Percentiles rank a stretch among this genome's conserved stretches.
These are phyloP conservation scores for Phytophthora kernoviae DNA, from an alignment of 352 stramenopile species.

Conservation along the genomic window DNA sequence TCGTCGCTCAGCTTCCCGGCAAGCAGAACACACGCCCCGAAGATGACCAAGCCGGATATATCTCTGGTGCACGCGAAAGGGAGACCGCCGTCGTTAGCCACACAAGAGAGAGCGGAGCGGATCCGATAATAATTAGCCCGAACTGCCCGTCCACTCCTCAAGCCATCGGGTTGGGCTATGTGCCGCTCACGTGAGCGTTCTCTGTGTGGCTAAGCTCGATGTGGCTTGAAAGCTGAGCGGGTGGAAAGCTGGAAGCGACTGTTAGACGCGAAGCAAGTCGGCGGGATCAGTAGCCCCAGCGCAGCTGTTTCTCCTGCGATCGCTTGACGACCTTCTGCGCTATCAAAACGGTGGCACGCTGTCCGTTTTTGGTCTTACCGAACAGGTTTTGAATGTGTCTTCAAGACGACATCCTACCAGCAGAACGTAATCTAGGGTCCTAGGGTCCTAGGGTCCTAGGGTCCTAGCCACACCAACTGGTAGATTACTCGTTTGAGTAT, in stretches of 20 bases:
- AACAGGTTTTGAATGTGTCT: not conserved
- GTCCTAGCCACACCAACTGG: too few relatives aligned
- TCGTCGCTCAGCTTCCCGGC: not conserved
- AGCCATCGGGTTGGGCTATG: not conserved
- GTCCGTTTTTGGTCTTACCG: too few relatives aligned
- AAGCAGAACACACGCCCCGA: constrained; percentile 13
- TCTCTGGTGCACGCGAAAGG: constrained; percentile 20
- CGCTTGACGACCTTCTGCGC: constrained; percentile 11
- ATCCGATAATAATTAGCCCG: not conserved
- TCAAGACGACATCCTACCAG: too few relatives aligned
- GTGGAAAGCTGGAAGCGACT: not conserved
- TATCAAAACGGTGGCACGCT: constrained; percentile 18
- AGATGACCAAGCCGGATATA: constrained; percentile 27
- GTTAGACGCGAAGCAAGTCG: not conserved
- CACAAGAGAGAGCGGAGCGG: not conserved
- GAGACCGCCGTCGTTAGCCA: constrained; percentile 11
- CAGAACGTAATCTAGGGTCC: too few relatives aligned
- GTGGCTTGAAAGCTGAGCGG: not conserved
- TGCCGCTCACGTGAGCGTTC: not conserved
- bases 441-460: too few relatives aligned
- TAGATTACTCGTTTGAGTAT: too few relatives aligned
- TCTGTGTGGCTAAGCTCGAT: not conserved
- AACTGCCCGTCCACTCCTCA: not conserved
- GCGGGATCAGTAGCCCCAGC: constrained; percentile 23
- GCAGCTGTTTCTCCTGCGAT: constrained; percentile 25